Base-by-base conservation (phyloP, 208 protist species). In the Crithidia thermophila region DNA sequence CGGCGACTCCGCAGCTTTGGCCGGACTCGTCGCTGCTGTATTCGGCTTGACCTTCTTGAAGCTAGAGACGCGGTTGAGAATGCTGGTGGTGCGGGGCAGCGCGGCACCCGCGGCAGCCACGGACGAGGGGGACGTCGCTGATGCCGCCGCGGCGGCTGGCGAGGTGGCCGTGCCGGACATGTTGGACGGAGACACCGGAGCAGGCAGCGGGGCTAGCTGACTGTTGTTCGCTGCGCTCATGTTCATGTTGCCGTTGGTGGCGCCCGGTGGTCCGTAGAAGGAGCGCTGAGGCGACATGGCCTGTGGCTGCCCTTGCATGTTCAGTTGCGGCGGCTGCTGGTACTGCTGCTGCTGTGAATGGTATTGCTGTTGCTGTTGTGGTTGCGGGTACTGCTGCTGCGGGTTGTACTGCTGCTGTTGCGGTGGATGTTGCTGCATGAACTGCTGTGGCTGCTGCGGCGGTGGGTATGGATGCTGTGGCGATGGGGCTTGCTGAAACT, bases 61-160 rank as follows among this genome's bases (percentile, higher is more conserved):
- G 68, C 78, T 83, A 7, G 77, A 83, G 14, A 63, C 50, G 23
- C 68, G 65, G 18, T 75, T 83, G 9, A 82, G 63, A 39, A 81
- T 81, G 37, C 75, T 75, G 14, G 63, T 59, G 14, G 63, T 57
- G 28, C 62, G 66, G 25, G 49, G 27, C 46, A 81, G 60, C 33
- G 56, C 33, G 0, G 40, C 55, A 2, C 39, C 14, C 30, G 45
- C 25, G 20, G 63, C n/a, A n/a, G n/a, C 47, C 2, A 39, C 37
- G 4, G 49, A 27, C 36, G 50, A 5, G 2, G 49, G 11, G 30
- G 43, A 39, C 13, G 46, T 31, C n/a, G 57, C 27, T 14, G 43
- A 34, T 14, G 25, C 58, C 10, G 23, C 4, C 16, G 21, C 3
- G 3, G 5, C 11, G 4, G 47, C 47, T 20, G 47, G 13, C 3